phyloP scores from a whole-genome alignment of 306 rosid genomes.

The Prunus armeniaca region DNA sequence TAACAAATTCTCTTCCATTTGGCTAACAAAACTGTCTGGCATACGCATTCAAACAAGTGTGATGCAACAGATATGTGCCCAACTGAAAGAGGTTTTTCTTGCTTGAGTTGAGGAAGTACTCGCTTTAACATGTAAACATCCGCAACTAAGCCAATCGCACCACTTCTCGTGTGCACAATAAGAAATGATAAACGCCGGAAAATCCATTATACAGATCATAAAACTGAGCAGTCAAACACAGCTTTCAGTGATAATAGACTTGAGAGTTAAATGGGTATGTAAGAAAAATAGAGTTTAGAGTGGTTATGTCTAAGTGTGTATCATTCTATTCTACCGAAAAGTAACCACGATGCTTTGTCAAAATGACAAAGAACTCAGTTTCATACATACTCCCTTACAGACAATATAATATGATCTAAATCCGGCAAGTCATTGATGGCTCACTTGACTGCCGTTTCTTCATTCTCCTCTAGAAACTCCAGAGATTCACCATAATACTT shows the following conservation, averaged over 20 bases:
- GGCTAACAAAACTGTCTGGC: background rate
- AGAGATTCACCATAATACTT: slow-evolving; percentile 37
- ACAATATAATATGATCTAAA: background rate
- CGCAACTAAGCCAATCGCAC: background rate
- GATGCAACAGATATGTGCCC: background rate
- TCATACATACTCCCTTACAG: background rate
- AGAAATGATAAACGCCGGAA: background rate
- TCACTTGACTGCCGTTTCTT: slow-evolving; percentile 28
- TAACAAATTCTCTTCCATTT: background rate
- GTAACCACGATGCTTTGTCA: background rate
- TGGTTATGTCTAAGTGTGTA: background rate
- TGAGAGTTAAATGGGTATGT: background rate
- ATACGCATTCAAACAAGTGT: background rate
- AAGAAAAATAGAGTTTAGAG: background rate
- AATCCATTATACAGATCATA: background rate
- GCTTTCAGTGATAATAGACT: too few relatives aligned
- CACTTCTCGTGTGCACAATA: background rate
- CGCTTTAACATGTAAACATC: background rate
- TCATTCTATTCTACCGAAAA: background rate
- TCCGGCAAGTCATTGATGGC: background rate
- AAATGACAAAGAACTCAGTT: background rate
- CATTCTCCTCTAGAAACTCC: slow-evolving; percentile 37
- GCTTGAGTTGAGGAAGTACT: background rate
- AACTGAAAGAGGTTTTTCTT: background rate
- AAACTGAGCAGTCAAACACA: background rate